phyloP scores from a whole-genome alignment of 371 early-diverging fungal genomes.

The Mortierella sp. region DNA sequence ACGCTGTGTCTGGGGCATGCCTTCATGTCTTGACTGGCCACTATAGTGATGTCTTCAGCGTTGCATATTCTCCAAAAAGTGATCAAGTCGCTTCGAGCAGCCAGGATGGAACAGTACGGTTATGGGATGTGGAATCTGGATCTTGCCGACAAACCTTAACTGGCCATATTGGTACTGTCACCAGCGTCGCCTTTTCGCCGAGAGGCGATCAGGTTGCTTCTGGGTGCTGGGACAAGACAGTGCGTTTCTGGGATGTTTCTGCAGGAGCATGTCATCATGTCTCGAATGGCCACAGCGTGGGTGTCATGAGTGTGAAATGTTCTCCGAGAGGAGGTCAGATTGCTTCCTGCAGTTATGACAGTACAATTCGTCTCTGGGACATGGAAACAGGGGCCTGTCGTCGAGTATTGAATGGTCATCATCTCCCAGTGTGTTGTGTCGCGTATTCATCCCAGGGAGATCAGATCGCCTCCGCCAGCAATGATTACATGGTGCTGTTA shows the following conservation, averaged over 20 bases:
- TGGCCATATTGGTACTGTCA: no score
- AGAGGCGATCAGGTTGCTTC: no score
- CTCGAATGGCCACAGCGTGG: conserved; percentile 7
- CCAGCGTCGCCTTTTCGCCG: no score
- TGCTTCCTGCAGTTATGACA: conserved; percentile 14
- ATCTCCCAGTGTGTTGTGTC: background rate
- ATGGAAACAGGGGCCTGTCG: background rate
- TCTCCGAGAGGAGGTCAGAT: conserved; percentile 6
- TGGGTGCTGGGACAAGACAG: no score
- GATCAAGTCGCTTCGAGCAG: conserved; percentile 3
- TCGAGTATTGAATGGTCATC: background rate
- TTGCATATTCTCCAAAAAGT: conserved; percentile 5
- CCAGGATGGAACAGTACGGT: conserved; percentile 3
- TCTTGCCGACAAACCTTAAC: no score
- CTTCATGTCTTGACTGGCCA: background rate
- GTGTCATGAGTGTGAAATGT: background rate
- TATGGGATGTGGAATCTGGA: conserved; percentile 29
- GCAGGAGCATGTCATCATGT: background rate
- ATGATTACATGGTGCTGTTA: conserved; percentile 7
- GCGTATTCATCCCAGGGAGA: conserved; percentile 8
- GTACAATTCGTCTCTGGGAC: conserved; percentile 13
- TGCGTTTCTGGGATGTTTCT: no score
- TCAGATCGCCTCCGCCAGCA: conserved; percentile 10
- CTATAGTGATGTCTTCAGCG: background rate
- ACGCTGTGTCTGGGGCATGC: background rate